Base-by-base conservation (phyloP, 352 stramenopile genomes). In the Albugo candida region DNA sequence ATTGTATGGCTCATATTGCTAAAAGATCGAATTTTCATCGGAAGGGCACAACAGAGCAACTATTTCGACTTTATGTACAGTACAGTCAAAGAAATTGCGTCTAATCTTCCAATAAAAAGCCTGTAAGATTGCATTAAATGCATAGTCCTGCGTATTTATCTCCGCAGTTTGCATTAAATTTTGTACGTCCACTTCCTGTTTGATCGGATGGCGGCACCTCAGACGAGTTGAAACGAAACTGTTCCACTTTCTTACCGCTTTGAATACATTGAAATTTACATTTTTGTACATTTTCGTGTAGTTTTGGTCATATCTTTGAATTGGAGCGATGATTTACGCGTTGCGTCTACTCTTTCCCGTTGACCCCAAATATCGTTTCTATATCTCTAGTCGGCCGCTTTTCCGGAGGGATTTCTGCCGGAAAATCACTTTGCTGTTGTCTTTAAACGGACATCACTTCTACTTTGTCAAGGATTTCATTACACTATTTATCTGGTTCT, bases 81-180 rank as follows among this genome's bases (percentile, higher is more conserved):
- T n/a, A n/a, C 24, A 31, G 24, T 31, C 24, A 10, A 8, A 10
- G 3, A 31, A 31, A 31, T 31, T 31, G 24, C 24, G 8, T 8
- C 3, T 10, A 31, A 3, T 31, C 8, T 31, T 31, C 3, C 24
- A 31, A 31, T 31, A 31, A 31, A 31, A 10, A 31, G 24, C 24
- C 24, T 31, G 3, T 31, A 8, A 31, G 24, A 31, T 31, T 31
- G 8, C 3, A 8, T 31, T 10, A 8, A 8, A 10, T 31, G 8
- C 24, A 10, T 31, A 10, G 24, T 8, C 8, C 3, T 31, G 24
- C 3, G 8, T 43, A 16, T 70, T 61, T 87, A 58, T 93, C 92
- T 17, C 81, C 81, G 39, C 71, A 85, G 52, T 91, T 91, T 50
- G 83, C 70, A 45, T 93, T 93, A 6, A 93, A 58, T 39, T 58